Evolutionary conservation across 2,329 filamentous ascomycete species (phyloP), one percentile per base, ranked within the genome.

Genomic region (Alternaria postmessia): DNA sequence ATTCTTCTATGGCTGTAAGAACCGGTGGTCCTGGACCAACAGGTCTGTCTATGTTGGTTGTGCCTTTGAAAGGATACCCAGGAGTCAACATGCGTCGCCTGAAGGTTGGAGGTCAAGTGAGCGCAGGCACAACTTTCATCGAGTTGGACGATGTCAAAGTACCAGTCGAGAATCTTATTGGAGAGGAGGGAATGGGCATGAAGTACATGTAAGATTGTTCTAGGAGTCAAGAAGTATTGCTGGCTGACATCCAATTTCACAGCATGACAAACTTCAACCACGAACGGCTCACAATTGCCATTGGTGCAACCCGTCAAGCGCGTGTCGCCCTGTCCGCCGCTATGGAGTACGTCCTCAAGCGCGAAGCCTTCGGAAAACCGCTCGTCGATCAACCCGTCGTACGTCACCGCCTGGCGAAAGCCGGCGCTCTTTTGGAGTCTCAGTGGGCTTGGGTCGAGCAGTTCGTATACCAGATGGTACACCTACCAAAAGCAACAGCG

Each of bases 231-330:
- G 41, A n/a, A 22, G 14, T 43, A 7, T 4, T 9, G 8, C 28
- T 2, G 20, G 46, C 57, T 59, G 42, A 59, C 24, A 7, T 12
- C 3, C 22, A 26, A 11, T 11, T 3, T 22, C 11, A 46, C 39
- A 68, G 66, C 56, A 91, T 91, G 89, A 89, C 87, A 54, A 91
- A 93, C 79, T 93, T 93, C 84, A 93, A 93, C 79, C 90, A 93
- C 75, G 91, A 93, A 76, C 86, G 90, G 0, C 81, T 93, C 11
- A 84, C 83, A 16, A 91, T 93, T 63, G 83, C 87, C 1, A 86
- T 92, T 14, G 85, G 86, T 0, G 84, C 86, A 1, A 90, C 88
- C 2, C 82, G 90, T 3, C 83, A 88, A 69, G 83, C 89, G 0
- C 82, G 86, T 8, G 87, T 90, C 2, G 88, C 87, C 1, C 79